Conservation (phyloP, 805 yeast genomes). For the Saccharomycopsis guyanensis region DNA sequence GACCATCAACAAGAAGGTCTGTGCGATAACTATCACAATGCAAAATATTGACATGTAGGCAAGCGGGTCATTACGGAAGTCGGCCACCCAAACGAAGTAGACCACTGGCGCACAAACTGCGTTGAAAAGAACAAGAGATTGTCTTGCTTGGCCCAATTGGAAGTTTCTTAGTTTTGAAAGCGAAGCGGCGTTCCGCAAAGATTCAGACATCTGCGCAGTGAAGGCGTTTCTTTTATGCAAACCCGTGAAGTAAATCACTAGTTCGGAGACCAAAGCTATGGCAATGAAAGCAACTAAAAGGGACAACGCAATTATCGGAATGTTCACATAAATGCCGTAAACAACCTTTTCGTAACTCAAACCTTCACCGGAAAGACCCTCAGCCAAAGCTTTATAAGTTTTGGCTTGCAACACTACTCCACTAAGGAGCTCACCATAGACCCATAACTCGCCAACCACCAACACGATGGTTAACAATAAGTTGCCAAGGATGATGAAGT, state of each 20-base stretch:
- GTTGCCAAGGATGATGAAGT: slow-evolving; percentile 1
- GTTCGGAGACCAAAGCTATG: not conserved
- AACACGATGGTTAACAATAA: not conserved
- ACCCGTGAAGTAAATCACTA: not conserved
- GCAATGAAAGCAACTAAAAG: not conserved
- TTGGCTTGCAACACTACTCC: not conserved
- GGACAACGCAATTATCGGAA: not conserved
- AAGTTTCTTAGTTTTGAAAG: not conserved
- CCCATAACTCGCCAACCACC: not conserved
- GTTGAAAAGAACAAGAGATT: slow-evolving; percentile 3
- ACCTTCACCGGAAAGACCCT: no score
- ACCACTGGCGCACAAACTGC: not conserved
- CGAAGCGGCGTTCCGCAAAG: not conserved
- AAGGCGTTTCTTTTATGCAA: not conserved
- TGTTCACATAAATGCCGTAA: not conserved
- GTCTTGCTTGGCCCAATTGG: not conserved
- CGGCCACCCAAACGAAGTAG: not conserved
- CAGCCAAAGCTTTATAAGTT: no score
- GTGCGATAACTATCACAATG: not conserved
- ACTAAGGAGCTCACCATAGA: not conserved
- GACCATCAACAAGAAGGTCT: not conserved
- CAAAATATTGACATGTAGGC: not conserved
- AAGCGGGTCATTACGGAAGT: slow-evolving; percentile 1
- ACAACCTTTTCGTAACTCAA: no score
- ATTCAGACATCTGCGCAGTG: not conserved